A percentile compares a stretch with the other conserved stretches of the same genome.
Evolutionary conservation across 2,329 filamentous ascomycete species (phyloP).

Genomic region (Pyrenophora graminea): DNA sequence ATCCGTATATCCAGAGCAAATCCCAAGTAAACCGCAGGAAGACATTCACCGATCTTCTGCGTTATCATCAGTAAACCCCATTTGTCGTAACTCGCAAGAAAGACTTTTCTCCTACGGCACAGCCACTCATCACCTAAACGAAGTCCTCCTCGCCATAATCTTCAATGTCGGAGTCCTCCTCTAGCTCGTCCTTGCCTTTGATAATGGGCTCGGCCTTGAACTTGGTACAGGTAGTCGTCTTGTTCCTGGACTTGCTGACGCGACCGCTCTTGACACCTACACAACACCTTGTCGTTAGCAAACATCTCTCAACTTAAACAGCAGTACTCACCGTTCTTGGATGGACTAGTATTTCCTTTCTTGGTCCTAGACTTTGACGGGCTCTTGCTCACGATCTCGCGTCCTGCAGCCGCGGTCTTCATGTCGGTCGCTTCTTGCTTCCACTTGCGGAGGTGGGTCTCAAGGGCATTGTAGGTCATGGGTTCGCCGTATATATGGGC

Average conservation of each 20-base stretch:
- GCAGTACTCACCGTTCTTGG: slow-evolving; percentile 1
- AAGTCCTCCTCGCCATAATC: too few species aligned
- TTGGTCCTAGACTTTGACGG: slow-evolving; percentile 7
- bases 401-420: slow-evolving; percentile 9
- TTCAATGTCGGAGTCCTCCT: too few species aligned
- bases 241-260: slow-evolving; percentile 20
- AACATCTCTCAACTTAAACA: too few species aligned
- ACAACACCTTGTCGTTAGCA: not conserved
- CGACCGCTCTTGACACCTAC: slow-evolving; percentile 12
- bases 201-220: slow-evolving; percentile 12
- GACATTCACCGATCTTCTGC: too few species aligned
- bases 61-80: too few species aligned
- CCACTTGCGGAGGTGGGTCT: slow-evolving; percentile 52
- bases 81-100: too few species aligned
- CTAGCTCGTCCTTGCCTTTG: too few species aligned
- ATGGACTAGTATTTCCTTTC: not conserved
- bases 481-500: slow-evolving; percentile 52
- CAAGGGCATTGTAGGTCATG: slow-evolving; percentile 55
- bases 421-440: slow-evolving; percentile 47
- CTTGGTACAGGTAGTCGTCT: slow-evolving; percentile 3
- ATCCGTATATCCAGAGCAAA: too few species aligned
- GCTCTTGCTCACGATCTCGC: slow-evolving; percentile 3
- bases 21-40: too few species aligned
- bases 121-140: too few species aligned
- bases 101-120: too few species aligned